These are phyloP conservation scores for Hyphopichia buzzinii DNA, from an alignment of 1,139 yeast species.

Conservation along the genomic window DNA sequence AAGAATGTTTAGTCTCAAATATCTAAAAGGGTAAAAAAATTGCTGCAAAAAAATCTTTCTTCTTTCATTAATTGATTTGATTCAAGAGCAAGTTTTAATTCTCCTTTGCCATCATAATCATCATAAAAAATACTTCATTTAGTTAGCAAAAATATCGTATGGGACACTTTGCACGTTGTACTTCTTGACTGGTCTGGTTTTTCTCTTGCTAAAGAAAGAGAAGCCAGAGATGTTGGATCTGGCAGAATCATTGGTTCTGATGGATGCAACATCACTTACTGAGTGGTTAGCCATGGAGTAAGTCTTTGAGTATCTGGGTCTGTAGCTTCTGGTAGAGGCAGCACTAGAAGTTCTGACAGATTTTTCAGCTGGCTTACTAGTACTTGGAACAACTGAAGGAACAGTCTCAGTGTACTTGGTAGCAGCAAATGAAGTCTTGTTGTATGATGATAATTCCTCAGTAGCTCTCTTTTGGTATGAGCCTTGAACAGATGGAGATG, in stretches of 20 bases:
- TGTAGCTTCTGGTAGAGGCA: neutral
- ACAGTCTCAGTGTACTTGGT: conserved; percentile 2
- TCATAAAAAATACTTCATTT: neutral
- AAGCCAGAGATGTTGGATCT: conserved; percentile 32
- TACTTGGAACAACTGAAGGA: conserved; percentile 4
- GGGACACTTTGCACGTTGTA: conserved; percentile 31
- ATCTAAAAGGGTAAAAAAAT: neutral
- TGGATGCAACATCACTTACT: conserved; percentile 26
- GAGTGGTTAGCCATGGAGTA: conserved; percentile 2
- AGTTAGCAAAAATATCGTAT: conserved; percentile 24
- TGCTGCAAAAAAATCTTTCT: neutral
- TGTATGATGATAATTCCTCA: neutral
- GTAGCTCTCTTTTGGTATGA: neutral
- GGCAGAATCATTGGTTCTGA: conserved; percentile 25
- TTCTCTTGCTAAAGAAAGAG: conserved; percentile 24
- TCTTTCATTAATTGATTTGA: conserved; percentile 1
- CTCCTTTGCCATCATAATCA: neutral
- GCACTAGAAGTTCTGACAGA: conserved; percentile 1
- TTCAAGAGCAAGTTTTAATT: conserved; percentile 1
- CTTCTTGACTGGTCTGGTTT: conserved; percentile 22
- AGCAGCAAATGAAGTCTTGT: conserved; percentile 4
- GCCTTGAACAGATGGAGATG: conserved; percentile 6
- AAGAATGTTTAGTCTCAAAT: neutral
- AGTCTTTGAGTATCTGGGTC: conserved; percentile 1
- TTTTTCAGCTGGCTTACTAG: conserved; percentile 5